These are phyloP conservation scores for Zygoascus flipseniorum DNA, from an alignment of 805 yeast genomes.

Conservation along the genomic window DNA sequence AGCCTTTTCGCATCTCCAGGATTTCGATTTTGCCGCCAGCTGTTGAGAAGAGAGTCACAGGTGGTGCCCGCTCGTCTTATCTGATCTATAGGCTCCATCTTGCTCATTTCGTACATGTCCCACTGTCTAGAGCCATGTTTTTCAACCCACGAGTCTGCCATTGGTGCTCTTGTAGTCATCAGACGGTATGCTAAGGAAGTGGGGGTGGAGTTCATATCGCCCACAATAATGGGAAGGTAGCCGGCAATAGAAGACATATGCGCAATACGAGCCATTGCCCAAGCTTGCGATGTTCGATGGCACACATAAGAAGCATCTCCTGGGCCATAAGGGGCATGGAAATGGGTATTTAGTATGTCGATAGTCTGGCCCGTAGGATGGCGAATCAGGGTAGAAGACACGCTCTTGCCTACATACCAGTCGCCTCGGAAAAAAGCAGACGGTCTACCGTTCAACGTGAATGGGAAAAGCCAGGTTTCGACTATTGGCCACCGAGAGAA, in stretches of 20 bases:
- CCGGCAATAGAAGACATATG: slow-evolving; percentile 60
- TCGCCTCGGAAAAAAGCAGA: slow-evolving; percentile 92
- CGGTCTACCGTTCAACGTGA: slow-evolving; percentile 90
- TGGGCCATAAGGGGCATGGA: slow-evolving; percentile 92
- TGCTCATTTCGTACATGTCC: slow-evolving; percentile 29
- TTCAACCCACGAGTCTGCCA: slow-evolving; percentile 77
- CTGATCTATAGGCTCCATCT: slow-evolving; percentile 41
- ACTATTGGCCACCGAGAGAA: slow-evolving; percentile 78
- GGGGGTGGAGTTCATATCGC: slow-evolving; percentile 87
- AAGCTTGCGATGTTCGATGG: slow-evolving; percentile 91
- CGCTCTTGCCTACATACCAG: slow-evolving; percentile 92
- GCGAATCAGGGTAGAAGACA: slow-evolving; percentile 61
- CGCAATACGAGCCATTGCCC: slow-evolving; percentile 78
- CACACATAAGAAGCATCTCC: slow-evolving; percentile 90
- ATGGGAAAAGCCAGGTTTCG: slow-evolving; percentile 68
- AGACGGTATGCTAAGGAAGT: slow-evolving; percentile 75
- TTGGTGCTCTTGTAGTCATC: slow-evolving; percentile 57
- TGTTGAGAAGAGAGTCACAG: slow-evolving; percentile 78
- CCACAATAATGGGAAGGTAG: slow-evolving; percentile 79
- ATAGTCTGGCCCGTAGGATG: slow-evolving; percentile 43
- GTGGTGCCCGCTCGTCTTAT: slow-evolving; percentile 72
- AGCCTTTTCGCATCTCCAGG: slow-evolving; percentile 74
- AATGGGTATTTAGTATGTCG: slow-evolving; percentile 82
- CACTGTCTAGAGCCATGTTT: slow-evolving; percentile 41
- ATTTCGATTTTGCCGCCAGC: slow-evolving; percentile 59